Evolutionary conservation across 352 stramenopile genomes (phyloP).

Genomic region (Ochromonadaceae sp.): DNA sequence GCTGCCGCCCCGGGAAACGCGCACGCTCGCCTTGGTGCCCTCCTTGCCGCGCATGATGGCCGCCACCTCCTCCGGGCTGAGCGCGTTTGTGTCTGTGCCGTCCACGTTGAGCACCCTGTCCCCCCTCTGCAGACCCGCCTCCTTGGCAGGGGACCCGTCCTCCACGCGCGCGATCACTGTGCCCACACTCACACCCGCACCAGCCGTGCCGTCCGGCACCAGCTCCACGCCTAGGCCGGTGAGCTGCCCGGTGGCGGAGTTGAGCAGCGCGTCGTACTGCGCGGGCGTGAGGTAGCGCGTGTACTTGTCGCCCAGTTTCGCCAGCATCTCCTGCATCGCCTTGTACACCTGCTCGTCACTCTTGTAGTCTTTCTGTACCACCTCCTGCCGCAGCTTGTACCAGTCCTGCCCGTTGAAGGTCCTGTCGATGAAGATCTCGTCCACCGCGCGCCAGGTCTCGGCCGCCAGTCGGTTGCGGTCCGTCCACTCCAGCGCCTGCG

Average conservation of each 20-base stretch:
- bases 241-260: conserved; percentile 41
- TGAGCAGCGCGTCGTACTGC: conserved; percentile 45
- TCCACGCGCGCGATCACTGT: conserved; percentile 40
- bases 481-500: too few relatives aligned
- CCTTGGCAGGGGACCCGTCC: conserved; percentile 33
- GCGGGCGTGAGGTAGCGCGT: conserved; percentile 42
- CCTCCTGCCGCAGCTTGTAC: conserved; percentile 41
- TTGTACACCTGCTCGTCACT: conserved; percentile 35
- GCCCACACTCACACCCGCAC: neutral
- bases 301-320: conserved; percentile 43
- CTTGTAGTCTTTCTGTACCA: conserved; percentile 43
- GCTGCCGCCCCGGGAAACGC: too few relatives aligned
- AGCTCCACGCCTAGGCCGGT: conserved; percentile 43
- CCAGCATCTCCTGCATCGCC: conserved; percentile 31
- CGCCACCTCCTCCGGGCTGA: conserved; percentile 42
- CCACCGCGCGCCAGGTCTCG: conserved; percentile 46
- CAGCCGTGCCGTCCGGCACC: neutral
- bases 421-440: conserved; percentile 45
- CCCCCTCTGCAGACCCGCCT: conserved; percentile 32
- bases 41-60: too few relatives aligned
- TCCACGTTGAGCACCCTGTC: conserved; percentile 45
- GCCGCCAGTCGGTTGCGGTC: conserved; percentile 36
- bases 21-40: too few relatives aligned
- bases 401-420: conserved; percentile 52
- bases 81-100: conserved; percentile 32